A percentile compares a stretch with the other conserved stretches of the same genome.
These are phyloP conservation scores for Schwanniomyces occidentalis DNA, from an alignment of 805 yeast species.

Conservation along the genomic window DNA sequence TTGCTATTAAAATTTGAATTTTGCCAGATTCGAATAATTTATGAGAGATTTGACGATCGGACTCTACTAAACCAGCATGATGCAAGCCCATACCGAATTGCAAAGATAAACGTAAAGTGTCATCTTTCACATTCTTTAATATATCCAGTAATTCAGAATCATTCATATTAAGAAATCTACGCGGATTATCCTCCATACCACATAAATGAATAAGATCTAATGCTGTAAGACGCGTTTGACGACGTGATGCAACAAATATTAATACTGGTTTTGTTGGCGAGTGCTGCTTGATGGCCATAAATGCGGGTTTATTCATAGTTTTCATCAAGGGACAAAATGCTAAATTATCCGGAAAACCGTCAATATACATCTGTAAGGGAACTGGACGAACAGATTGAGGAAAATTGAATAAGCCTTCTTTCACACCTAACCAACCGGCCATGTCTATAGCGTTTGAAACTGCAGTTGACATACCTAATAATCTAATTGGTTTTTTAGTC, in stretches of 20 bases:
- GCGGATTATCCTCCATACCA: slow-evolving; percentile 76
- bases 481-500: slow-evolving; percentile 60
- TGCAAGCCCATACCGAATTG: slow-evolving; percentile 82
- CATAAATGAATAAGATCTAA: slow-evolving; percentile 74
- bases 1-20: slow-evolving; percentile 72
- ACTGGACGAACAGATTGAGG: slow-evolving; percentile 84
- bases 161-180: slow-evolving; percentile 64
- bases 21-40: slow-evolving; percentile 68
- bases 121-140: slow-evolving; percentile 68
- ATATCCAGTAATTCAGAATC: slow-evolving; percentile 60
- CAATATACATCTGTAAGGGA: slow-evolving; percentile 83
- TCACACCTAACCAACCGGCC: slow-evolving; percentile 82
- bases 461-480: slow-evolving; percentile 81
- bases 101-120: slow-evolving; percentile 68
- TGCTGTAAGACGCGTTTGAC: slow-evolving; percentile 82
- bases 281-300: slow-evolving; percentile 88
- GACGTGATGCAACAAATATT: slow-evolving; percentile 80
- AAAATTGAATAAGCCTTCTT: slow-evolving; percentile 74
- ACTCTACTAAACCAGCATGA: slow-evolving; percentile 79
- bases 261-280: slow-evolving; percentile 83
- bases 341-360: slow-evolving; percentile 79
- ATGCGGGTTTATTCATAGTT: slow-evolving; percentile 87
- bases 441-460: slow-evolving; percentile 83
- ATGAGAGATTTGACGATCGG: slow-evolving; percentile 70
- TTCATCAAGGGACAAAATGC: slow-evolving; percentile 85